Conservation (phyloP, 2,329 filamentous ascomycete genomes). For the Plectosphaerella plurivora region DNA sequence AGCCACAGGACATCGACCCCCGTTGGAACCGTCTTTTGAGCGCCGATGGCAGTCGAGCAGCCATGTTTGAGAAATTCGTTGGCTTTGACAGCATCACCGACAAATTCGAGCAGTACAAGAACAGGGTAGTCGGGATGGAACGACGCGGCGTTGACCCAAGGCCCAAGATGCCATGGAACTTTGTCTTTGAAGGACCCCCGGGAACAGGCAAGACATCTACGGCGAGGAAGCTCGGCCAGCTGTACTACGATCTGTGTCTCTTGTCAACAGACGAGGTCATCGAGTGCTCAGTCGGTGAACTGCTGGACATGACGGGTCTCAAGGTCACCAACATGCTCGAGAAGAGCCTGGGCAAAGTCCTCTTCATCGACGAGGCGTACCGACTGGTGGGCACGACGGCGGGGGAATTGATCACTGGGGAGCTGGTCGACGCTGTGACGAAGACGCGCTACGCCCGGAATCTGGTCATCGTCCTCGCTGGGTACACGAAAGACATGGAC, state of each 20-base stretch:
- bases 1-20: too few species aligned
- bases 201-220: constrained; percentile 57
- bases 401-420: constrained; percentile 8
- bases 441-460: constrained; percentile 40
- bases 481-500: constrained; percentile 50
- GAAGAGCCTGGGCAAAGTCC: constrained; percentile 46
- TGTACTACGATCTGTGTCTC: constrained; percentile 57
- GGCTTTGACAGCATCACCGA: too few species aligned
- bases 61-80: too few species aligned
- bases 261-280: constrained; percentile 45
- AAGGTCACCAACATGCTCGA: constrained; percentile 48
- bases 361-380: constrained; percentile 55
- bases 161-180: constrained; percentile 48
- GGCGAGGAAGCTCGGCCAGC: constrained; percentile 51
- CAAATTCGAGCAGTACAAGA: too few species aligned
- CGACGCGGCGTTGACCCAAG: constrained; percentile 46
- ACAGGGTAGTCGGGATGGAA: constrained; percentile 41
- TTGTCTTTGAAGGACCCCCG: constrained; percentile 53
- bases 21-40: too few species aligned
- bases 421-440: constrained; percentile 21
- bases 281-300: constrained; percentile 48
- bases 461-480: constrained; percentile 48
- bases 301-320: constrained; percentile 53
- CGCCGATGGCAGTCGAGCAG: too few species aligned
- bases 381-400: constrained; percentile 26